Percentiles rank a stretch among this genome's conserved stretches.
Conservation (phyloP, 2,329 filamentous ascomycete species). For the Fusarium palustre region DNA sequence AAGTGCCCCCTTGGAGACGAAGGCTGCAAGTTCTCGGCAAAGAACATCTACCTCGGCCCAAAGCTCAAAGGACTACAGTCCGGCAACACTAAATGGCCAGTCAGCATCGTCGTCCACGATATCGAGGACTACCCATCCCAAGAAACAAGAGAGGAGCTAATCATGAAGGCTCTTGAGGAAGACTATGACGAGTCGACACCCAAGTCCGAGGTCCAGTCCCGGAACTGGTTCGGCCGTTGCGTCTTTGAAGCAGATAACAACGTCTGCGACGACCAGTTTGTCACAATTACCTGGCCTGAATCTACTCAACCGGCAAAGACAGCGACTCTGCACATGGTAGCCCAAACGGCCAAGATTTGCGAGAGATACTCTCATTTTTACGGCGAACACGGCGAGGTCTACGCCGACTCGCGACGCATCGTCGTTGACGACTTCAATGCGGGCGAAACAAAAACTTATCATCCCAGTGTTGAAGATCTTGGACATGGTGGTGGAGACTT, state of each 20-base stretch:
- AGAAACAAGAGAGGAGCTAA: conserved; percentile 54
- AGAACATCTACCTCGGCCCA: conserved; percentile 81
- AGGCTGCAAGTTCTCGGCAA: conserved; percentile 86
- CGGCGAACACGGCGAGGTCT: conserved; percentile 86
- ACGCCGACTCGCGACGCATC: conserved; percentile 84
- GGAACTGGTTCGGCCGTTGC: conserved; percentile 91
- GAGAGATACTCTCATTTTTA: conserved; percentile 87
- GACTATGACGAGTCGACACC: conserved; percentile 66
- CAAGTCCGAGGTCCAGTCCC: conserved; percentile 59
- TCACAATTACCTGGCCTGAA: conserved; percentile 89
- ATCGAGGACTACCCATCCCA: conserved; percentile 79
- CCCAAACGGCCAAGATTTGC: conserved; percentile 88
- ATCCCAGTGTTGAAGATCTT: conserved; percentile 51
- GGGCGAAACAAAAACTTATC: conserved; percentile 48
- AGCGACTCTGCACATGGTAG: conserved; percentile 93
- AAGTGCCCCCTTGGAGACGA: conserved; percentile 74
- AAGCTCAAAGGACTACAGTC: conserved; percentile 69
- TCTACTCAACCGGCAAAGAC: conserved; percentile 77
- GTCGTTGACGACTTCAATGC: conserved; percentile 71
- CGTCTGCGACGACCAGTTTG: conserved; percentile 91
- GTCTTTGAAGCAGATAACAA: conserved; percentile 95
- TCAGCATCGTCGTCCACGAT: conserved; percentile 90
- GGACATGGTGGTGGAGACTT: conserved; percentile 58
- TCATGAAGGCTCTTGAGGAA: conserved; percentile 60
- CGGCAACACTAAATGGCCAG: conserved; percentile 81